Evolutionary conservation across 441 rosid genomes (phyloP), one percentile per base, ranked within the genome.

Genomic region (Erodium moschatum): DNA sequence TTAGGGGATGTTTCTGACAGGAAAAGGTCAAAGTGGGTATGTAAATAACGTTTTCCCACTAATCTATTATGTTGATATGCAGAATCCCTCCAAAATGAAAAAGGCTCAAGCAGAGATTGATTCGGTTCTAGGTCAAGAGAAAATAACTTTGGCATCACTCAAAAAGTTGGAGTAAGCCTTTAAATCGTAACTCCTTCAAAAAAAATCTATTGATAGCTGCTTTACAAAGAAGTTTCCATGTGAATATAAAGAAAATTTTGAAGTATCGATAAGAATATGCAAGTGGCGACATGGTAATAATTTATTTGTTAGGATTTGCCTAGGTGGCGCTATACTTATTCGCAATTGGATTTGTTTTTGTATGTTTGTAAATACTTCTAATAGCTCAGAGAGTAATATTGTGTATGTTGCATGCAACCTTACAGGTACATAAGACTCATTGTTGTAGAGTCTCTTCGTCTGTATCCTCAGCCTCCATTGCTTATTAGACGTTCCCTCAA

Each of bases 381-480:
- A n/a, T 52, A 48, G 60, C 65, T 63, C 68, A 69, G 6, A 21
- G 24, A 64, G 21, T 18, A 54, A 31, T 13, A 46, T 1, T 33
- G 33, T 67, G 6, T 67, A 5, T 62, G n/a, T 46, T 64, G 24
- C 73, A 15, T 74, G 69, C 33, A 76, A 66, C 63, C 68, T 77
- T 79, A 66, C 79, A 90, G 98, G 79, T 92, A 87, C 81, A 81
- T 90, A 54, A 79, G 96, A 69, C 90, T 85, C 64, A 81, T 92
- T 16, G 90, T 90, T 70, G 92, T 85, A 5, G 98, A 92, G 87
- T 20, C 91, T 66, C 98, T 92, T 73, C 97, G 96, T 60, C 80
- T 92, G 76, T 92, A 81, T 82, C 98, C 97, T 79, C 96, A 92
- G 70, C 98, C 98, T 8, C 98, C 98, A 27, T 68, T 92, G 76